phyloP scores from a whole-genome alignment of 176 grass and related monocot genomes.

The Hyparrhenia diplandra region DNA sequence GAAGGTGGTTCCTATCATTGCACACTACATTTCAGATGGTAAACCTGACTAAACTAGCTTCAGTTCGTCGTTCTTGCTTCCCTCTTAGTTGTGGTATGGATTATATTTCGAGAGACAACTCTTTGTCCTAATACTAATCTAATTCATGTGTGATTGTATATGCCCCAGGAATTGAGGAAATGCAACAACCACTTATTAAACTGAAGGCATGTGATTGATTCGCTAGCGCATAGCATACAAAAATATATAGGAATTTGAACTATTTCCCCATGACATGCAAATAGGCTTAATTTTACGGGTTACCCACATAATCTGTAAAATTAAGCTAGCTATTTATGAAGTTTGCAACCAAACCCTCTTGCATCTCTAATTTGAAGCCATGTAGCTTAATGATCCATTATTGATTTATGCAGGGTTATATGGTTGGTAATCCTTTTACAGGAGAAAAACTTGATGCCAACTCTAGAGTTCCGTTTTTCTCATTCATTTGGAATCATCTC shows the following conservation, averaged over 20 bases:
- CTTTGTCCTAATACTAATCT: background rate
- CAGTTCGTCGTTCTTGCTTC: background rate
- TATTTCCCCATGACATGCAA: too few relatives aligned
- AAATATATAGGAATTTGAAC: too few relatives aligned
- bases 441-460: background rate
- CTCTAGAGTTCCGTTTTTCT: background rate
- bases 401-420: background rate
- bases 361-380: background rate
- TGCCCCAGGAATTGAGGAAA: background rate
- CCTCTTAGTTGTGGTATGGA: background rate
- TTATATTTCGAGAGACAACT: background rate
- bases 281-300: too few relatives aligned
- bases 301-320: too few relatives aligned
- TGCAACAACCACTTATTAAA: background rate
- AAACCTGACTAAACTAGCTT: background rate
- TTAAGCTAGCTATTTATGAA: too few relatives aligned
- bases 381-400: background rate
- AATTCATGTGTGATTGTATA: background rate
- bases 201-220: background rate
- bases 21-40: constrained; percentile 48
- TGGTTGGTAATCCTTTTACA: background rate
- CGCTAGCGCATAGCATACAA: background rate
- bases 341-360: too few relatives aligned
- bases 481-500: too few relatives aligned
- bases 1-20: constrained; percentile 40